A percentile compares a stretch with the other conserved stretches of the same genome.
phyloP scores from a whole-genome alignment of 2,329 filamentous ascomycete genomes.

The Pseudogymnoascus sp. region DNA sequence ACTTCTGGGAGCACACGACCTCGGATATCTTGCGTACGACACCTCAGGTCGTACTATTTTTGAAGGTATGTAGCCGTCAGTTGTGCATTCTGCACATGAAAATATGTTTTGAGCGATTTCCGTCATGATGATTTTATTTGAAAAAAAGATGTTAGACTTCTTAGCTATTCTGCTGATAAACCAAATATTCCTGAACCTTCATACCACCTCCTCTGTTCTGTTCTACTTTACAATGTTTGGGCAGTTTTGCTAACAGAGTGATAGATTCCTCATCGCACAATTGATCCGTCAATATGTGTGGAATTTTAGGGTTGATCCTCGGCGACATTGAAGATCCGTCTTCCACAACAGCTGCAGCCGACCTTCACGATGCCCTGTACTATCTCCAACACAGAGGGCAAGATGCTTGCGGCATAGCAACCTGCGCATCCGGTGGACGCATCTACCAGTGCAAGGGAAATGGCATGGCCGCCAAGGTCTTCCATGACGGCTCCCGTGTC shows the following conservation, averaged over 20 bases:
- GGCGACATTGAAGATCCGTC: conserved; percentile 43
- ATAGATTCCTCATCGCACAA: conserved; percentile 2
- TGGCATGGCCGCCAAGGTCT: conserved; percentile 79
- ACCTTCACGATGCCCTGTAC: conserved; percentile 66
- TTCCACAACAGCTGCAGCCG: conserved; percentile 47
- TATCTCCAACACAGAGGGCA: conserved; percentile 69
- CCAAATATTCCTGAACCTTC: conserved; percentile 21
- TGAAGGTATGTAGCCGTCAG: not conserved
- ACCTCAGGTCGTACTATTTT: not conserved
- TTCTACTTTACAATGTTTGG: not conserved
- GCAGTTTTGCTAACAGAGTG: conserved; percentile 10
- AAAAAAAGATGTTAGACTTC: conserved; percentile 38
- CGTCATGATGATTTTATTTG: conserved; percentile 24
- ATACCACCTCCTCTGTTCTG: conserved; percentile 10
- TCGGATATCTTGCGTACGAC: not conserved
- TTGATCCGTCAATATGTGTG: conserved; percentile 45
- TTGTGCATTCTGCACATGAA: not conserved
- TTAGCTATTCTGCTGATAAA: conserved; percentile 27
- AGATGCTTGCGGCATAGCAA: conserved; percentile 82
- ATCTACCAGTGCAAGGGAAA: conserved; percentile 88
- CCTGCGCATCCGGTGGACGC: conserved; percentile 64
- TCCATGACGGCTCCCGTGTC: conserved; percentile 69
- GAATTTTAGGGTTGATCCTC: conserved; percentile 54
- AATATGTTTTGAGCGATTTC: not conserved
- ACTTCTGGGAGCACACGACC: conserved; percentile 1